These are phyloP conservation scores for Perkinsus olseni DNA, from an alignment of 169 alveolate genomes.

Conservation along the genomic window DNA sequence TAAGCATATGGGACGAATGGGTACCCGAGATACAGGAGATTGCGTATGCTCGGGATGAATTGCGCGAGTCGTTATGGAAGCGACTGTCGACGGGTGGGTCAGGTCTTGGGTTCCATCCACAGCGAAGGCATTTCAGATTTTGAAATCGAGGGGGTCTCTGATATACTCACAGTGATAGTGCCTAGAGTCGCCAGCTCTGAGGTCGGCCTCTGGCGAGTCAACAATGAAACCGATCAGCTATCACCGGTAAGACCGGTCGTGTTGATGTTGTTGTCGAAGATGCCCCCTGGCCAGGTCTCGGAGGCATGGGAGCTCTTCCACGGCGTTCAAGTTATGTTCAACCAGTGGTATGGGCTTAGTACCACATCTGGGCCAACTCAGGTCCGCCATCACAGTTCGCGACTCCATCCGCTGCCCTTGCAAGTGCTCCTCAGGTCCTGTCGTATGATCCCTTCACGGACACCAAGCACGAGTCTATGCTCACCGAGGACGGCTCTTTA, in stretches of 20 bases:
- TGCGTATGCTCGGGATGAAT: neutral
- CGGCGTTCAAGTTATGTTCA: neutral
- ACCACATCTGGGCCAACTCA: neutral
- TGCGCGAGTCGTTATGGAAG: neutral
- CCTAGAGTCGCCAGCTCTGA: neutral
- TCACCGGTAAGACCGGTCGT: neutral
- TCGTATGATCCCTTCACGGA: neutral
- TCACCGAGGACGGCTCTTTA: neutral
- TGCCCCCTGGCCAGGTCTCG: neutral
- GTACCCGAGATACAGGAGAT: neutral
- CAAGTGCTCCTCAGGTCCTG: neutral
- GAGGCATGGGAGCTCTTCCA: neutral
- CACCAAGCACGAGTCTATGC: neutral
- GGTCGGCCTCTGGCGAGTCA: neutral
- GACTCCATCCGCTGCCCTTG: neutral
- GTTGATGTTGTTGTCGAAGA: neutral
- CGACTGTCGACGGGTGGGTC: neutral
- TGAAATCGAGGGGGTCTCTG: neutral
- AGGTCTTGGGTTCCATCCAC: neutral
- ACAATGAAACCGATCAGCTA: neutral
- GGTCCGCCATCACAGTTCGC: neutral
- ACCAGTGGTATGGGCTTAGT: neutral
- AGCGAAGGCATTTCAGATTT: too few relatives aligned
- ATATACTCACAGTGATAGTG: neutral
- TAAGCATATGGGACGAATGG: neutral